These are phyloP conservation scores for Prunus mira DNA, from an alignment of 306 rosid genomes.

Conservation along the genomic window DNA sequence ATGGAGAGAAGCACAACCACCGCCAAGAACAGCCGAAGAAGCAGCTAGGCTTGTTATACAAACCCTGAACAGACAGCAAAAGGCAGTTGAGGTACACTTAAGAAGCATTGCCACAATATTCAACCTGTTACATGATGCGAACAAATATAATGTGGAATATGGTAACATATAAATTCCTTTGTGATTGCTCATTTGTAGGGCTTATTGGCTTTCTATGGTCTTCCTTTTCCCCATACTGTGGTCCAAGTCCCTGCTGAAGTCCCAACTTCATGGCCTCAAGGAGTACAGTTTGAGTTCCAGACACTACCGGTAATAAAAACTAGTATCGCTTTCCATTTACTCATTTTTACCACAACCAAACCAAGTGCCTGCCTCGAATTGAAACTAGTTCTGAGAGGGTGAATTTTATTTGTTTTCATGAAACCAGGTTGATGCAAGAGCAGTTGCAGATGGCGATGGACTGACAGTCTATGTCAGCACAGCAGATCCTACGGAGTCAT, in stretches of 20 bases:
- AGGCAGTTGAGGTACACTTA: slow-evolving; percentile 69
- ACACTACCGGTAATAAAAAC: slow-evolving; percentile 45
- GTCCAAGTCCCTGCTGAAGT: slow-evolving; percentile 1
- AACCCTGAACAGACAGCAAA: slow-evolving; percentile 66
- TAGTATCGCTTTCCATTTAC: not conserved
- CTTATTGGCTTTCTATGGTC: slow-evolving; percentile 31
- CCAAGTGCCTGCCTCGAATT: not conserved
- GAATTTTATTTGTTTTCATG: slow-evolving; percentile 13
- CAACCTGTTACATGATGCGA: not conserved
- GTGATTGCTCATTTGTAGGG: slow-evolving; percentile 17
- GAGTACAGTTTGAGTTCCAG: slow-evolving; percentile 11
- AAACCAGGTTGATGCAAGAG: slow-evolving; percentile 67
- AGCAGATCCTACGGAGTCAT: slow-evolving; percentile 65
- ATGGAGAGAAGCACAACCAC: slow-evolving; percentile 70
- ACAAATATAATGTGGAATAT: not conserved
- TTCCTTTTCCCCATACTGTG: slow-evolving; percentile 24
- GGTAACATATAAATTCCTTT: not conserved
- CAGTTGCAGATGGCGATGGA: slow-evolving; percentile 91
- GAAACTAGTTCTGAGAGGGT: slow-evolving; percentile 4
- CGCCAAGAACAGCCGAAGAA: slow-evolving; percentile 84
- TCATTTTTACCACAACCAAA: not conserved
- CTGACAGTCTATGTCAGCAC: slow-evolving; percentile 84
- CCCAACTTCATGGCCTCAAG: slow-evolving; percentile 24
- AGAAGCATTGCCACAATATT: not conserved
- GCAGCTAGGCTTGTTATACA: slow-evolving; percentile 60